phyloP scores from a whole-genome alignment of 257 asterid species.

The Gynochthodes officinalis region DNA sequence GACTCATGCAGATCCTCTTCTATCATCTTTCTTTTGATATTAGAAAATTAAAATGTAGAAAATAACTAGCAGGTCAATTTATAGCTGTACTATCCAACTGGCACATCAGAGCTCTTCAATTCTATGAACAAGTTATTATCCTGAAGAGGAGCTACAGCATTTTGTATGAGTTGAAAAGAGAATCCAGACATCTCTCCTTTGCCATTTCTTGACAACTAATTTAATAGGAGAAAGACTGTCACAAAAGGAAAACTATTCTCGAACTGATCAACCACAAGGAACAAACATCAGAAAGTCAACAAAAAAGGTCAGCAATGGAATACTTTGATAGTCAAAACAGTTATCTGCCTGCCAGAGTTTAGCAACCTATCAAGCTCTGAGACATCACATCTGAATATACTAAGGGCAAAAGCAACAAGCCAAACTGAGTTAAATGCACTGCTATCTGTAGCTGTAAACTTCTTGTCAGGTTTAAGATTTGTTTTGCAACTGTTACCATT shows the following conservation, averaged over 20 bases:
- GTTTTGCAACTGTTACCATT: background rate
- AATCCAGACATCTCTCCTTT: background rate
- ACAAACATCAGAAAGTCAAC: background rate
- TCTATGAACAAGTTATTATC: background rate
- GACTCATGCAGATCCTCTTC: background rate
- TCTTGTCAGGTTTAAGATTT: background rate
- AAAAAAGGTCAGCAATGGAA: background rate
- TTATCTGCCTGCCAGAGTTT: background rate
- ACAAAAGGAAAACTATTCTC: background rate
- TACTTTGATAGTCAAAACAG: background rate
- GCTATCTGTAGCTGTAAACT: background rate
- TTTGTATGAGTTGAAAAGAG: background rate
- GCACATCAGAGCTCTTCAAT: background rate
- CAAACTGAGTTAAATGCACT: background rate
- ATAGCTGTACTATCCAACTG: too few relatives aligned
- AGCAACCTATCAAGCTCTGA: background rate
- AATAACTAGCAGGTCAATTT: background rate
- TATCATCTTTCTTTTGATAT: background rate
- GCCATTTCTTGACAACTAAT: background rate
- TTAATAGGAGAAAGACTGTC: background rate
- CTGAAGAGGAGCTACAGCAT: background rate
- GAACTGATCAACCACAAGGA: background rate
- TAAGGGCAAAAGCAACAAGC: background rate
- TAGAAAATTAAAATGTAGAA: background rate
- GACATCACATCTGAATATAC: background rate